Evolutionary conservation across 306 rosid species (phyloP), one percentile per base, ranked within the genome.

Genomic region (Casuarina cunninghamiana): DNA sequence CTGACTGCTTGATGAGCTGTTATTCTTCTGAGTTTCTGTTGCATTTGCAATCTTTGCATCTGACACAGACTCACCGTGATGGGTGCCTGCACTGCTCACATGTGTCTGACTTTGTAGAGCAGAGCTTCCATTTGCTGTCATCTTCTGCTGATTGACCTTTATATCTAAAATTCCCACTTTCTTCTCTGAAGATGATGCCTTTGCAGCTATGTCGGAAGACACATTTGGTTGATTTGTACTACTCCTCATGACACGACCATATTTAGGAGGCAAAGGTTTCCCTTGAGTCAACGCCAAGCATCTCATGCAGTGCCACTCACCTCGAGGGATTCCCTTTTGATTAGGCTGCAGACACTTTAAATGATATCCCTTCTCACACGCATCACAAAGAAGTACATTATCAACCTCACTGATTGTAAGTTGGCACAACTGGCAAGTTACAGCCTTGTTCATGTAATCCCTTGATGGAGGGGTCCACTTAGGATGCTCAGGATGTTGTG

Each of bases 381-480:
- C 96, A 85, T 95, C 99, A 75, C 99, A 95, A 26, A 95, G 87
- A 77, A 95, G 97, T 48, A 89, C 98, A 79, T 74, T 85, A 70
- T 95, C 97, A 78, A 95, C 92, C 84, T 95, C 99, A 80, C 82
- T 89, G 85, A 93, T 90, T 72, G 90, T 83, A 44, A 90, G 78
- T 80, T 88, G 90, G 81, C 99, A 95, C 79, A 71, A 60, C 73
- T 95, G 97, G 85, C 99, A 95, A 48, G 91, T 86, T 78, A 93
- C 85, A 69, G 94, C 88, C 89, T 95, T 95, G 61, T 83, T 95
- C 98, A 95, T 95, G 82, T 95, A 95, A 86, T 95, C 99, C 89
- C 99, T 93, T 65, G 99, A 95, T 1, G 99, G 99, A 84, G 97
- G 99, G 84, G 85, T 93, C 99, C 99, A 95, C 12, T 91, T 87